phyloP scores from a whole-genome alignment of 2,329 filamentous ascomycete species.

The Lasiodiplodia sp. region DNA sequence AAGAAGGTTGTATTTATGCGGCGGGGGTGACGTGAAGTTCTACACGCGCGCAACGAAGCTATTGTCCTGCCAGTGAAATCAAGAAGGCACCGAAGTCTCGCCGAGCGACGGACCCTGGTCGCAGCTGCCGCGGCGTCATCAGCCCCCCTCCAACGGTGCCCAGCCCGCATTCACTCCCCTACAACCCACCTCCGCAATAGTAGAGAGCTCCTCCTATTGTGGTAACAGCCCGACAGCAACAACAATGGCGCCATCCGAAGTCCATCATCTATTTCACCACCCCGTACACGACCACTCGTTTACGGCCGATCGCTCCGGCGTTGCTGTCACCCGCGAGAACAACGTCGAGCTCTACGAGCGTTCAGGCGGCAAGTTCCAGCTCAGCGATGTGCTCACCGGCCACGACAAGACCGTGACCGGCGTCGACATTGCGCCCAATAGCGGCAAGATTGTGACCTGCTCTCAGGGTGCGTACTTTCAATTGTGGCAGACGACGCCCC shows the following conservation, averaged over 20 bases:
- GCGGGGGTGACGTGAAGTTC: background rate
- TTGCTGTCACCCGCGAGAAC: constrained; percentile 91
- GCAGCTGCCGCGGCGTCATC: constrained; percentile 27
- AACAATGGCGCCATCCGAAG: constrained; percentile 83
- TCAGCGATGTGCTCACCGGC: constrained; percentile 92
- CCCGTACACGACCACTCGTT: constrained; percentile 98
- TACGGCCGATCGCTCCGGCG: constrained; percentile 84
- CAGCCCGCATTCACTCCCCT: constrained; percentile 2
- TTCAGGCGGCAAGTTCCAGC: constrained; percentile 75
- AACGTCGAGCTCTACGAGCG: constrained; percentile 86
- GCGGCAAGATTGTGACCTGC: constrained; percentile 94
- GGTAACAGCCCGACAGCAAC: constrained; percentile 31
- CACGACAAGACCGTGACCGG: constrained; percentile 98
- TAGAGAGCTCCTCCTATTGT: constrained; percentile 98
- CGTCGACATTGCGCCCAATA: constrained; percentile 91
- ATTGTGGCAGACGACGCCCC: constrained; percentile 6
- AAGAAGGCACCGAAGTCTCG: constrained; percentile 8
- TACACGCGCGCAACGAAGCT: constrained; percentile 1
- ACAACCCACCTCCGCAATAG: constrained; percentile 57
- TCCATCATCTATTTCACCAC: constrained; percentile 95
- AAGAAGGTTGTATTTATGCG: background rate
- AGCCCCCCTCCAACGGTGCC: background rate
- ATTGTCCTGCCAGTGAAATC: constrained; percentile 1
- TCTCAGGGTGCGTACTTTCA: constrained; percentile 75
- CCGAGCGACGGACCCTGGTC: constrained; percentile 25